Conservation (phyloP, 2,329 filamentous ascomycete genomes). For the Didymosphaeria variabile region DNA sequence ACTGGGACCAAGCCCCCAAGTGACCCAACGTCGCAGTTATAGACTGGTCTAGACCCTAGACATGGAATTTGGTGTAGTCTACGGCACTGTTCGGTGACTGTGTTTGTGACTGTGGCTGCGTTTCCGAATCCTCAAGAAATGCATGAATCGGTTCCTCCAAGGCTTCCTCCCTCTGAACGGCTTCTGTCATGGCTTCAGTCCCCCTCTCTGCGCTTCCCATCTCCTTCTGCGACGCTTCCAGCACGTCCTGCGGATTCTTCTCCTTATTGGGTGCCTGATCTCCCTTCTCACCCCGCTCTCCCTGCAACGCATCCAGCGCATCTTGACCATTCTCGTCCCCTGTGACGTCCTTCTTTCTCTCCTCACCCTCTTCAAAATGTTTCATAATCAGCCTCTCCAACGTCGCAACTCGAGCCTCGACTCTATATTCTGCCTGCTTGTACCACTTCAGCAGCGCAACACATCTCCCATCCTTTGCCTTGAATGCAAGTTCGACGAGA, state of each 20-base stretch:
- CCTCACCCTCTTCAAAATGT: slow-evolving; percentile 15
- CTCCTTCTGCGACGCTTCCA: background rate
- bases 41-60: background rate
- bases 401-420: background rate
- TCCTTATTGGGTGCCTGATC: background rate
- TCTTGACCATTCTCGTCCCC: background rate
- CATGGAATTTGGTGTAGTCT: background rate
- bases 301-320: background rate
- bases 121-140: background rate
- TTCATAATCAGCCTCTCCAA: slow-evolving; percentile 6
- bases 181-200: background rate
- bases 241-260: background rate
- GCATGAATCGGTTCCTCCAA: background rate
- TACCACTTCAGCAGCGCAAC: slow-evolving; percentile 38
- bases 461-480: slow-evolving; percentile 42
- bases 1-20: too few relatives aligned
- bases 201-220: background rate
- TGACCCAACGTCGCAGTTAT: too few relatives aligned
- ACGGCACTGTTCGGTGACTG: background rate
- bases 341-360: background rate
- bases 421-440: slow-evolving; percentile 2
- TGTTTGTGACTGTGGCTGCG: background rate
- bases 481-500: slow-evolving; percentile 38
- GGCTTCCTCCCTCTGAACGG: background rate
- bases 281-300: background rate